Conservation (phyloP, 140 eudicot species). For the Cichorium intybus region DNA sequence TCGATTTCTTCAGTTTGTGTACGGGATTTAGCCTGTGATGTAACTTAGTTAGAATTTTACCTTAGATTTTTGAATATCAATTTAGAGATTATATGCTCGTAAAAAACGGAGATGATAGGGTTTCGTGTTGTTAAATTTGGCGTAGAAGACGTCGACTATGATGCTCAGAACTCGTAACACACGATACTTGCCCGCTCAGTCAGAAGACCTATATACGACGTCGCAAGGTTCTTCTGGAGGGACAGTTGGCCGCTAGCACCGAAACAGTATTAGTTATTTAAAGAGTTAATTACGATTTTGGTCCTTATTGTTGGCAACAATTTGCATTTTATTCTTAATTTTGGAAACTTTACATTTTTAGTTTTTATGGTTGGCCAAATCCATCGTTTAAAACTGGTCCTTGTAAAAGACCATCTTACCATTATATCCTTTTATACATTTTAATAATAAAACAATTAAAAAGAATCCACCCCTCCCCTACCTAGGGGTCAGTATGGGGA, state of each 20-base stretch:
- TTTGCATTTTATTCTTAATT: no score
- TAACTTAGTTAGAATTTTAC: background rate
- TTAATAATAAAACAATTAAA: no score
- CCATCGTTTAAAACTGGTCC: no score
- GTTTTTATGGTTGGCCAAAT: no score
- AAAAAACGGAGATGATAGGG: background rate
- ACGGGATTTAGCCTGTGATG: background rate
- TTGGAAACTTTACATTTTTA: no score
- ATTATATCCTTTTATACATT: no score
- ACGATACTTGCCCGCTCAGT: constrained; percentile 12
- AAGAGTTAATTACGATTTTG: no score
- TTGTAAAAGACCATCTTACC: no score
- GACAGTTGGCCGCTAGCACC: background rate
- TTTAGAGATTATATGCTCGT: background rate
- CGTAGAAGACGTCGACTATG: constrained; percentile 11
- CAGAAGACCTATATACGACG: constrained; percentile 11
- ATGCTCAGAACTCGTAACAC: background rate
- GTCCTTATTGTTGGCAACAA: no score
- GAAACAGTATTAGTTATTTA: background rate
- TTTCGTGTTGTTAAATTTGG: constrained; percentile 16
- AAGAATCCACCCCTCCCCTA: no score
- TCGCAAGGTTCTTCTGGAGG: background rate
- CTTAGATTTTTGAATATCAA: background rate
- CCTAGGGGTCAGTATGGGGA: no score
- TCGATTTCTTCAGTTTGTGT: background rate